Percentiles rank a stretch among this genome's conserved stretches.
Conservation (phyloP, 768 basidiomycete genomes). For the Boletus huronensis region DNA sequence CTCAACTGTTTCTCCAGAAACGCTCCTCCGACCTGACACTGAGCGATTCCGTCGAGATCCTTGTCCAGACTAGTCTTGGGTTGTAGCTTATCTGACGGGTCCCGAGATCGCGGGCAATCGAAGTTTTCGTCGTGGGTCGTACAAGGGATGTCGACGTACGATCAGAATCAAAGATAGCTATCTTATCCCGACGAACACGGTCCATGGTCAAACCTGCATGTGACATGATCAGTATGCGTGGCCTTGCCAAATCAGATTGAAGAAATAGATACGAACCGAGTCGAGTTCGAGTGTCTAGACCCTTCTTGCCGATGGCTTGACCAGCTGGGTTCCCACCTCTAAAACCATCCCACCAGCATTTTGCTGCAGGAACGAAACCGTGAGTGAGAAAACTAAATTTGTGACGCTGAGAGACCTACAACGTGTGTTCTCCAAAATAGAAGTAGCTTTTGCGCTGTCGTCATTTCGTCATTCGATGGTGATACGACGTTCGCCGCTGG, state of each 20-base stretch:
- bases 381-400: not conserved
- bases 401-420: not conserved
- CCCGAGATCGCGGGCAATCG: not conserved
- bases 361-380: not conserved
- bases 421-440: not conserved
- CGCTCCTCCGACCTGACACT: not conserved
- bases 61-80: not conserved
- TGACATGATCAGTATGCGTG: not conserved
- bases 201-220: not conserved
- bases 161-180: too few species aligned
- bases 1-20: too few species aligned
- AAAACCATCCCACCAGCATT: not conserved
- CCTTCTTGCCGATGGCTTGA: not conserved
- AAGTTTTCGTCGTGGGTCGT: not conserved
- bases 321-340: not conserved
- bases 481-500: not conserved
- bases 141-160: not conserved
- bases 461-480: not conserved
- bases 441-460: not conserved
- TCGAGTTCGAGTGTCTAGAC: not conserved
- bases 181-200: not conserved
- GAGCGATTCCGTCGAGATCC: not conserved
- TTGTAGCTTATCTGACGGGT: too few species aligned
- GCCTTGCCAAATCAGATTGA: not conserved
- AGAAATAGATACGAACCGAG: not conserved